These are phyloP conservation scores for Hypericum androsaemum DNA, from an alignment of 345 rosid species.

Conservation along the genomic window DNA sequence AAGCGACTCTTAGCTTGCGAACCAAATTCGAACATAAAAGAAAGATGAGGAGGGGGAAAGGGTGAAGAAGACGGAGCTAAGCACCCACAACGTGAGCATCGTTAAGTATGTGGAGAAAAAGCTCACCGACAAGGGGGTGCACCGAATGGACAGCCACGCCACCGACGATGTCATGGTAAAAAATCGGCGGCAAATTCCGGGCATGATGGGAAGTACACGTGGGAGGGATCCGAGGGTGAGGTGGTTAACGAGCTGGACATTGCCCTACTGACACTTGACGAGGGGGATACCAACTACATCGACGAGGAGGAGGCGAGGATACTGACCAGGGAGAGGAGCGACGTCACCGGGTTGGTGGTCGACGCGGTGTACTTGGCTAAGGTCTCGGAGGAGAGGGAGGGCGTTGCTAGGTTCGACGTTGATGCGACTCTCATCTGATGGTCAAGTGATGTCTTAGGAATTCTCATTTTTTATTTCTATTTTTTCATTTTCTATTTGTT, in stretches of 20 bases:
- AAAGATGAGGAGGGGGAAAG: constrained; percentile 40
- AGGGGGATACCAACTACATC: constrained; percentile 65
- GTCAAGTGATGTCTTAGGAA: constrained; percentile 1
- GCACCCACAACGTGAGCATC: constrained; percentile 42
- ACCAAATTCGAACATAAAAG: too few relatives aligned
- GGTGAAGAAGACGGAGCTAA: constrained; percentile 35
- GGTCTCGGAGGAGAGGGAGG: constrained; percentile 29
- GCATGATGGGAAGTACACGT: constrained; percentile 82
- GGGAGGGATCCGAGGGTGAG: constrained; percentile 57
- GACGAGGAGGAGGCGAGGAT: constrained; percentile 44
- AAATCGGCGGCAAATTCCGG: constrained; percentile 60
- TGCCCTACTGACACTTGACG: constrained; percentile 51
- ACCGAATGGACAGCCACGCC: constrained; percentile 70
- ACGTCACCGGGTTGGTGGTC: constrained; percentile 34
- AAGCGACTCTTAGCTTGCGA: too few relatives aligned
- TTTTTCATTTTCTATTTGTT: too few relatives aligned
- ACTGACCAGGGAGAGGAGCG: constrained; percentile 22
- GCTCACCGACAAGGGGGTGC: constrained; percentile 56
- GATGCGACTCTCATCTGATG: constrained; percentile 38
- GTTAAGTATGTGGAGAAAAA: constrained; percentile 53
- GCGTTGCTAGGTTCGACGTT: constrained; percentile 56
- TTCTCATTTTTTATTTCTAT: too few relatives aligned
- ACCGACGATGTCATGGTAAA: constrained; percentile 42
- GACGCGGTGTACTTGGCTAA: constrained; percentile 63
- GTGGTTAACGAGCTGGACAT: constrained; percentile 42